Conservation (phyloP, 768 basidiomycete species). For the Royoungia palumana region DNA sequence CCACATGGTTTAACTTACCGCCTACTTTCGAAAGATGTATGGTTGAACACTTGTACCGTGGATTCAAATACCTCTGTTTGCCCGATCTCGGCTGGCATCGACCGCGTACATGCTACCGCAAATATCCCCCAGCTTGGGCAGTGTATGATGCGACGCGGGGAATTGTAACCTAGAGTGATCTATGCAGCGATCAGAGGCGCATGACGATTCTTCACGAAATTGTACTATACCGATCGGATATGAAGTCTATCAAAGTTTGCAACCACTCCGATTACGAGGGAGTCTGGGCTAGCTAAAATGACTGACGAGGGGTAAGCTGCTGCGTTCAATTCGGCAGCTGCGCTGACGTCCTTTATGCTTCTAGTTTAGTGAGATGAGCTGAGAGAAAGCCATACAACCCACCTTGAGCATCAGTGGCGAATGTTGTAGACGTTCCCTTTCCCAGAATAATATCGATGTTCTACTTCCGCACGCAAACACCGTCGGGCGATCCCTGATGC, state of each 20-base stretch:
- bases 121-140: conserved; percentile 52
- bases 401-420: conserved; percentile 76
- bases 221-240: conserved; percentile 60
- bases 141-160: conserved; percentile 66
- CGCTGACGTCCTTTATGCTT: conserved; percentile 46
- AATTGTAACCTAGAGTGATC: conserved; percentile 70
- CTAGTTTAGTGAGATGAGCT: neutral
- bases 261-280: conserved; percentile 64
- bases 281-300: conserved; percentile 51
- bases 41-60: conserved; percentile 66
- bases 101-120: conserved; percentile 61
- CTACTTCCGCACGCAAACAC: conserved; percentile 74
- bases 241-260: conserved; percentile 74
- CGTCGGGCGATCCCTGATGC: conserved; percentile 47
- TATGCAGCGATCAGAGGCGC: conserved; percentile 25
- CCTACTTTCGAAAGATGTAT: conserved; percentile 60
- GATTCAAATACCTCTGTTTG: conserved; percentile 45
- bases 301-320: conserved; percentile 48
- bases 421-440: conserved; percentile 58
- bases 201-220: neutral
- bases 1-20: conserved; percentile 5
- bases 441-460: conserved; percentile 66
- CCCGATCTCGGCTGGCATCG: conserved; percentile 52
- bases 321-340: conserved; percentile 51
- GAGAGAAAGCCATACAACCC: conserved; percentile 1